A percentile compares a stretch with the other conserved stretches of the same genome.
These are phyloP conservation scores for Botryotinia narcissicola DNA, from an alignment of 2,329 filamentous ascomycete genomes.

Conservation along the genomic window DNA sequence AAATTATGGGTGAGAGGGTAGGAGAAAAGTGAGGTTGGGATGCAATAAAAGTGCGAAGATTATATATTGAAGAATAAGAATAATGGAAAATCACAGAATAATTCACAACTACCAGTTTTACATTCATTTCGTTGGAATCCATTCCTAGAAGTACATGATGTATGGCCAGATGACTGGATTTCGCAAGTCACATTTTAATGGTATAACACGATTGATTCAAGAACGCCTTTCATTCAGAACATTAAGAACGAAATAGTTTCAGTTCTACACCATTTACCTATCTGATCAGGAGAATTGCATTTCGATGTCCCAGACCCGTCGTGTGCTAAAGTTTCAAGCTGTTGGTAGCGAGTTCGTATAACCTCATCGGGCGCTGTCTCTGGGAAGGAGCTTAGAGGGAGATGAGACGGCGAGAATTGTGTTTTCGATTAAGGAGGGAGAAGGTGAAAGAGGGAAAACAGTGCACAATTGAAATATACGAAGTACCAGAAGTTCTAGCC, in stretches of 20 bases:
- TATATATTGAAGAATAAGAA: background rate
- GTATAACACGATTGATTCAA: accelerated
- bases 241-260: too few relatives aligned
- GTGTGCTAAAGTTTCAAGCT: background rate
- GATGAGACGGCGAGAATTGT: background rate
- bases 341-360: constrained; percentile 9
- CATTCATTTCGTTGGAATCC: background rate
- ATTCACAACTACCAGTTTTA: background rate
- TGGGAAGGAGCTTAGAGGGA: background rate
- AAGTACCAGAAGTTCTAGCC: background rate
- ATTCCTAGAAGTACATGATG: accelerated
- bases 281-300: background rate
- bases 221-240: background rate
- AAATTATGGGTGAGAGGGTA: too few relatives aligned
- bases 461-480: background rate
- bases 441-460: background rate
- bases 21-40: background rate
- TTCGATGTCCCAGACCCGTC: background rate
- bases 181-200: background rate
- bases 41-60: background rate
- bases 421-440: background rate
- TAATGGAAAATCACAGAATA: background rate
- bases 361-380: background rate
- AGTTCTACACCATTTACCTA: background rate
- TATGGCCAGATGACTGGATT: background rate